Conservation (phyloP, 1,139 yeast genomes). For the Geotrichum siamense region DNA sequence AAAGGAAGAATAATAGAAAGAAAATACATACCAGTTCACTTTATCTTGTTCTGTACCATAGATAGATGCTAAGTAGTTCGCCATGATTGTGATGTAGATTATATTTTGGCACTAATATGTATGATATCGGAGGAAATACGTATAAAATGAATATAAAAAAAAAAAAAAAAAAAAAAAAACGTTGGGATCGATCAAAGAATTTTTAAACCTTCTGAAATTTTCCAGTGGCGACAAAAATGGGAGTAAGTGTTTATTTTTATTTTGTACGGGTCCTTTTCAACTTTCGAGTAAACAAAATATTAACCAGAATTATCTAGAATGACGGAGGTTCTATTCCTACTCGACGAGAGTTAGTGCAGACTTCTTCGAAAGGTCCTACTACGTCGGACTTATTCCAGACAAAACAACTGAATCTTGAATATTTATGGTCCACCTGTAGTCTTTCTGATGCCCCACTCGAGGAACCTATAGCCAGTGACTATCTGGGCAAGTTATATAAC, state of each 20-base stretch:
- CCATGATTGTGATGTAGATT: slow-evolving; percentile 29
- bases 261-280: too few species aligned
- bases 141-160: not conserved
- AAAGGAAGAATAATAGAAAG: too few species aligned
- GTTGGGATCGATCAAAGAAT: too few species aligned
- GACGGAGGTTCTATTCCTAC: slow-evolving; percentile 50
- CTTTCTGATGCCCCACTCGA: slow-evolving; percentile 38
- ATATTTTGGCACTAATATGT: not conserved
- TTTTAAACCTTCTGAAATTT: not conserved
- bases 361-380: slow-evolving; percentile 23
- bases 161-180: slow-evolving; percentile 2
- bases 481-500: slow-evolving; percentile 58
- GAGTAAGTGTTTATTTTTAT: too few species aligned
- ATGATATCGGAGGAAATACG: slow-evolving; percentile 3
- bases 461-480: slow-evolving; percentile 63
- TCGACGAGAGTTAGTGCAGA: slow-evolving; percentile 38
- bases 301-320: slow-evolving; percentile 29
- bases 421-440: slow-evolving; percentile 41
- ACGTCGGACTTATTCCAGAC: slow-evolving; percentile 26
- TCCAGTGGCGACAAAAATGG: slow-evolving; percentile 12
- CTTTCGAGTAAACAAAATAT: too few species aligned
- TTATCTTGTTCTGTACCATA: slow-evolving; percentile 42
- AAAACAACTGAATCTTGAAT: slow-evolving; percentile 26
- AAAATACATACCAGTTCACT: slow-evolving; percentile 37
- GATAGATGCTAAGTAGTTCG: slow-evolving; percentile 34